A percentile compares a stretch with the other conserved stretches of the same genome.
These are phyloP conservation scores for Globisporangium cylindrosporum DNA, from an alignment of 352 stramenopile species.

Conservation along the genomic window DNA sequence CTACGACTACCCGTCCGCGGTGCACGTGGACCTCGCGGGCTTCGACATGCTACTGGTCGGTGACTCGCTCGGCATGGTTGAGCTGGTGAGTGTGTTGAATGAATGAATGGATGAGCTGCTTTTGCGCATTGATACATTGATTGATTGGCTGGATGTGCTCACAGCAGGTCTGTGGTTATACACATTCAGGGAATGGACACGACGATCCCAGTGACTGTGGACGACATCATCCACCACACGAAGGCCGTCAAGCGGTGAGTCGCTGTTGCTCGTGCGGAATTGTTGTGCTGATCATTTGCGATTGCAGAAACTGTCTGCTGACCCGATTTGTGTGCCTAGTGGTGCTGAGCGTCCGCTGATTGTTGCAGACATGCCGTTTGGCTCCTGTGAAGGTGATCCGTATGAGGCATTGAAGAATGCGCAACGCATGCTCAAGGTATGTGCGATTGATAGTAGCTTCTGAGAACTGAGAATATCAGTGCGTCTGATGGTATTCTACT, in stretches of 20 bases:
- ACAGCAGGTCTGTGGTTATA: conserved; percentile 4
- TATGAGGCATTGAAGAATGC: conserved; percentile 94
- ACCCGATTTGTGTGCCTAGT: conserved; percentile 23
- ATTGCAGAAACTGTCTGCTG: neutral
- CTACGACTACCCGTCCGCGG: conserved; percentile 96
- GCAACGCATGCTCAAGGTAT: conserved; percentile 91
- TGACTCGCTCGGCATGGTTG: conserved; percentile 98
- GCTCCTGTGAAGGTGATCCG: conserved; percentile 92
- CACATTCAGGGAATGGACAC: conserved; percentile 72
- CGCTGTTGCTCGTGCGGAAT: neutral
- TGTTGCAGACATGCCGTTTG: conserved; percentile 98
- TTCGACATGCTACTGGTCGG: conserved; percentile 98
- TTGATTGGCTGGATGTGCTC: neutral
- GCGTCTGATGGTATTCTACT: neutral
- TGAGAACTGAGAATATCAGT: neutral
- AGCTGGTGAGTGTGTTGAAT: conserved; percentile 83
- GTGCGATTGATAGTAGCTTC: neutral
- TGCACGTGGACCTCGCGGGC: conserved; percentile 97
- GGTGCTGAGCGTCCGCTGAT: conserved; percentile 89
- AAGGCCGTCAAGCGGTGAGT: conserved; percentile 91
- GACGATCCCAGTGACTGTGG: conserved; percentile 94
- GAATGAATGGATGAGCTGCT: conserved; percentile 16
- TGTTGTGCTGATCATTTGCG: neutral
- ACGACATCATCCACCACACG: conserved; percentile 99
- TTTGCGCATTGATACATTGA: conserved; percentile 5